phyloP scores from a whole-genome alignment of 768 basidiomycete species.

The Mycena chlorophos region DNA sequence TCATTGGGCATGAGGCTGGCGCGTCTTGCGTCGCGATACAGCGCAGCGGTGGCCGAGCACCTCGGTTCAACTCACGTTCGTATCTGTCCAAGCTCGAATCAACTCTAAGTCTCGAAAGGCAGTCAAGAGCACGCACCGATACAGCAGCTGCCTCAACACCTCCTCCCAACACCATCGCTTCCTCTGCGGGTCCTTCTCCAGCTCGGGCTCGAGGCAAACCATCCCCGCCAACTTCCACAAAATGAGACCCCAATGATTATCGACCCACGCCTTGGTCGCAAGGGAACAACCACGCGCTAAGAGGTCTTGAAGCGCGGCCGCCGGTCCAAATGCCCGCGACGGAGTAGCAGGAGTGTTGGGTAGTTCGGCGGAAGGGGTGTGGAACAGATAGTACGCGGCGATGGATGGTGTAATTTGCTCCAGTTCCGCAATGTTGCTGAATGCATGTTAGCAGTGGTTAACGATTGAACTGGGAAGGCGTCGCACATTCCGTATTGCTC shows the following conservation, averaged over 20 bases:
- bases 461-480: neutral
- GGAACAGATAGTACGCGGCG: conserved; percentile 63
- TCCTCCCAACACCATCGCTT: conserved; percentile 83
- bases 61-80: conserved; percentile 79
- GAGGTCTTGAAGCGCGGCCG: conserved; percentile 57
- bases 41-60: conserved; percentile 78
- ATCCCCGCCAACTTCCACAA: conserved; percentile 95
- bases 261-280: conserved; percentile 79
- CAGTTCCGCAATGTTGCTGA: conserved; percentile 53
- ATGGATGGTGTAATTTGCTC: conserved; percentile 53
- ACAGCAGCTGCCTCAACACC: conserved; percentile 79
- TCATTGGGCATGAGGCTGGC: conserved; percentile 75
- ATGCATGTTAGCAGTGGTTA: conserved; percentile 1
- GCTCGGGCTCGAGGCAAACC: conserved; percentile 69
- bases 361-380: conserved; percentile 37
- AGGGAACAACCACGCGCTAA: conserved; percentile 60
- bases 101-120: neutral
- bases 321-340: conserved; percentile 44
- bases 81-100: conserved; percentile 53
- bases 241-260: conserved; percentile 88
- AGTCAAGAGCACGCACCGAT: conserved; percentile 56
- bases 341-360: conserved; percentile 22
- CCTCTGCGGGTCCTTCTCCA: conserved; percentile 43
- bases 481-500: conserved; percentile 55
- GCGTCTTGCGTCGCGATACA: conserved; percentile 83